These are phyloP conservation scores for Macrophomina tecta DNA, from an alignment of 2,329 filamentous ascomycete species.

Conservation along the genomic window DNA sequence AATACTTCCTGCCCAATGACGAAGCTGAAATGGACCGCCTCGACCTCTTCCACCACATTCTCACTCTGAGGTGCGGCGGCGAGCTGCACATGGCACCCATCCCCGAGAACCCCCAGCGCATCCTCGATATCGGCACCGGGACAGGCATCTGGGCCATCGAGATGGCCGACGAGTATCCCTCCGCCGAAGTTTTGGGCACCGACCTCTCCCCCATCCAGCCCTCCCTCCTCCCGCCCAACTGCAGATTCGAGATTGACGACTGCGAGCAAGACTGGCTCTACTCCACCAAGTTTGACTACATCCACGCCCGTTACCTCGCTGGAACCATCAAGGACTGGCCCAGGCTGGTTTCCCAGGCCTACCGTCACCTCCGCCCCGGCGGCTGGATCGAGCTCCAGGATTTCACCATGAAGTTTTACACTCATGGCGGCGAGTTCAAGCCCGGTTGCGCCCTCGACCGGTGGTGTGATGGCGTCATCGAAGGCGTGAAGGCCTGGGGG, in stretches of 20 bases:
- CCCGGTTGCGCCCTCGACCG: conserved; percentile 28
- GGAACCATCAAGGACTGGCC: conserved; percentile 62
- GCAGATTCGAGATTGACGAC: conserved; percentile 59
- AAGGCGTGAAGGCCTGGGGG: conserved; percentile 27
- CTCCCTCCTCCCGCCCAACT: conserved; percentile 54
- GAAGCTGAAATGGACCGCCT: conserved; percentile 51
- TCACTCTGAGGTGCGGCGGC: conserved; percentile 43
- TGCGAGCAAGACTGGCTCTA: conserved; percentile 41
- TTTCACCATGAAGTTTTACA: conserved; percentile 37
- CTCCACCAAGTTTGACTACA: conserved; percentile 59
- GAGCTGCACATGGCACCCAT: conserved; percentile 44
- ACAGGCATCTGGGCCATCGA: conserved; percentile 37
- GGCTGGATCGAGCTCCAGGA: conserved; percentile 44
- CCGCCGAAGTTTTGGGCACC: conserved; percentile 48
- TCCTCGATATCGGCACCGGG: conserved; percentile 39
- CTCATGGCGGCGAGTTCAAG: conserved; percentile 41
- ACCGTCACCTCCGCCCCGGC: conserved; percentile 47
- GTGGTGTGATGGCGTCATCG: conserved; percentile 3
- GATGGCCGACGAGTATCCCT: conserved; percentile 42
- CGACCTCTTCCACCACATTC: conserved; percentile 53
- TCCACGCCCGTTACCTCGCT: conserved; percentile 60
- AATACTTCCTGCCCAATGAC: conserved; percentile 48
- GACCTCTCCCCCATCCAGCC: conserved; percentile 59
- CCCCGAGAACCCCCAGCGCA: conserved; percentile 29
- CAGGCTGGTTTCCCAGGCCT: conserved; percentile 56